These are phyloP conservation scores for Buxus sempervirens DNA, from an alignment of 164 flowering plant species.

Conservation along the genomic window DNA sequence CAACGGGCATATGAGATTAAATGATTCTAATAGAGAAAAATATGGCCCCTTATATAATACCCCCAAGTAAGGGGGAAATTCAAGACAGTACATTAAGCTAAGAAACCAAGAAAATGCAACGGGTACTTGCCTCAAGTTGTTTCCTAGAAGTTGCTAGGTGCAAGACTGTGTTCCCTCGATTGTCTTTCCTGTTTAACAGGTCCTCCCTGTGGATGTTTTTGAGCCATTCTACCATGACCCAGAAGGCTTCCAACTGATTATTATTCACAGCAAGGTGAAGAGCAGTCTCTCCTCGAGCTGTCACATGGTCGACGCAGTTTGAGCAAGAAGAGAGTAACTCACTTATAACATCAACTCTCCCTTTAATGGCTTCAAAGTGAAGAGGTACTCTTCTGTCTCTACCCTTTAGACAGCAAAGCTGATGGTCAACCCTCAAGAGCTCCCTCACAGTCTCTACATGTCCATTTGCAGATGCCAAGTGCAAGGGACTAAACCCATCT, in stretches of 20 bases:
- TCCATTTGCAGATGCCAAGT: constrained; percentile 7
- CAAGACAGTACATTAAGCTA: too few species aligned
- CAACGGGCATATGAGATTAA: too few species aligned
- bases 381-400: constrained; percentile 29
- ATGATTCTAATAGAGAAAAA: too few species aligned
- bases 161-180: constrained; percentile 33
- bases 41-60: too few species aligned
- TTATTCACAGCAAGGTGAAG: constrained; percentile 42
- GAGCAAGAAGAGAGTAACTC: constrained; percentile 23
- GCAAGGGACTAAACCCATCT: background rate
- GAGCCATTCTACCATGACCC: constrained; percentile 20
- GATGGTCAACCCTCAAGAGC: constrained; percentile 15
- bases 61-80: too few species aligned
- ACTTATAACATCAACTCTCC: constrained; percentile 22
- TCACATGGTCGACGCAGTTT: constrained; percentile 24
- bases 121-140: constrained; percentile 25
- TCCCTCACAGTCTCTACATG: constrained; percentile 25
- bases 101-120: background rate
- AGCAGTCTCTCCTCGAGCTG: constrained; percentile 27
- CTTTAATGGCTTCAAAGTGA: constrained; percentile 35
- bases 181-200: constrained; percentile 28
- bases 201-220: constrained; percentile 12
- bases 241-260: constrained; percentile 26
- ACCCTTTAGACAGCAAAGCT: constrained; percentile 25
- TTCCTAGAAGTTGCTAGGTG: constrained; percentile 36